Conservation (phyloP, 2,329 filamentous ascomycete genomes). For the Phaeophleospora eucalypticola region DNA sequence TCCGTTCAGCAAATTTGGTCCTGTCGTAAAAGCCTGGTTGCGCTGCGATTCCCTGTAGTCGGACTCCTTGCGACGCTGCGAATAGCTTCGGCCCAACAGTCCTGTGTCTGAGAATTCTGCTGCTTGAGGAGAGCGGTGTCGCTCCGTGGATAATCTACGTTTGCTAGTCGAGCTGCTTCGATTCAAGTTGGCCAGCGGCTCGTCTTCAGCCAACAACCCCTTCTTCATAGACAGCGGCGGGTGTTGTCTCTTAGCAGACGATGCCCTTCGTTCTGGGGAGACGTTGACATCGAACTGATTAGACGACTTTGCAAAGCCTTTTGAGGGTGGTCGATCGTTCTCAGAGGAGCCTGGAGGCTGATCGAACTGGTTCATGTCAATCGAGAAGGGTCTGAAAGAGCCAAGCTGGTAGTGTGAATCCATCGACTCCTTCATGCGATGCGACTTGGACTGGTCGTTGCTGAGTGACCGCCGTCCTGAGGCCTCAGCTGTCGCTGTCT, state of each 20-base stretch:
- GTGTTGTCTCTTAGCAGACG: slow-evolving; percentile 30
- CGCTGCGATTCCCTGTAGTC: slow-evolving; percentile 36
- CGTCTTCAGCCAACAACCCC: slow-evolving; percentile 31
- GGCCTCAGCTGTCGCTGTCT: slow-evolving; percentile 30
- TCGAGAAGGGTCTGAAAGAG: slow-evolving; percentile 59
- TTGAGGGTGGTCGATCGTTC: slow-evolving; percentile 4
- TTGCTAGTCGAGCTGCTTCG: slow-evolving; percentile 18
- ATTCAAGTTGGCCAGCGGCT: slow-evolving; percentile 32
- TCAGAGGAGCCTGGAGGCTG: slow-evolving; percentile 29
- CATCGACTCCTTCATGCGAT: slow-evolving; percentile 32
- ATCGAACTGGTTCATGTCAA: slow-evolving; percentile 60
- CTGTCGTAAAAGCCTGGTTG: slow-evolving; percentile 51
- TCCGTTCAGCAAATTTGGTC: slow-evolving; percentile 54
- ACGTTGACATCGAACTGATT: slow-evolving; percentile 23
- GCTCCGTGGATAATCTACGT: slow-evolving; percentile 19
- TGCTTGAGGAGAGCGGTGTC: slow-evolving; percentile 23
- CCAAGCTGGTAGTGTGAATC: slow-evolving; percentile 59
- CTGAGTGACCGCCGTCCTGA: slow-evolving; percentile 8
- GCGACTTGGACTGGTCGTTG: slow-evolving; percentile 21
- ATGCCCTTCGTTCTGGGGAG: slow-evolving; percentile 18
- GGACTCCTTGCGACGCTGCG: slow-evolving; percentile 40
- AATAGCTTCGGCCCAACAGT: slow-evolving; percentile 49
- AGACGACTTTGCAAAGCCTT: slow-evolving; percentile 19
- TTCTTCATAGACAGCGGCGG: slow-evolving; percentile 27
- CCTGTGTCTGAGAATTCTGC: slow-evolving; percentile 44